Conservation (phyloP, 2,329 filamentous ascomycete genomes). For the Penicillium sclerotiorum region DNA sequence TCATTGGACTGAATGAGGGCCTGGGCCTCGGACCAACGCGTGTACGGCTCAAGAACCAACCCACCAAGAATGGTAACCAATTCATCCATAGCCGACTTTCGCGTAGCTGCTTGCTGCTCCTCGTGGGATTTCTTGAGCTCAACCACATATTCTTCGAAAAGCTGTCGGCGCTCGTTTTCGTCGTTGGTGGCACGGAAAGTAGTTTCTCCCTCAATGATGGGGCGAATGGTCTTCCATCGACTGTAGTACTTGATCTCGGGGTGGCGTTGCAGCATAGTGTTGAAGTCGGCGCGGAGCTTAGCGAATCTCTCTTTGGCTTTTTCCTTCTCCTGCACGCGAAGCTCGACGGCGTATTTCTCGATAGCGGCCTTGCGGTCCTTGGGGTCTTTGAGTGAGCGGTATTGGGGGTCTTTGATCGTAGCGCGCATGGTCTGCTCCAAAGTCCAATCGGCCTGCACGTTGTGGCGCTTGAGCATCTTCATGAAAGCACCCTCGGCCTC, state of each 20-base stretch:
- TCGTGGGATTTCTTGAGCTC: constrained; percentile 79
- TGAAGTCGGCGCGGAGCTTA: constrained; percentile 91
- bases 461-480: constrained; percentile 82
- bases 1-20: constrained; percentile 75
- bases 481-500: constrained; percentile 92
- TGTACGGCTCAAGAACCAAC: constrained; percentile 87
- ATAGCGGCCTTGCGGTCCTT: constrained; percentile 88
- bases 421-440: constrained; percentile 89
- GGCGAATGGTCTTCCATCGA: constrained; percentile 92
- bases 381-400: constrained; percentile 88
- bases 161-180: constrained; percentile 81
- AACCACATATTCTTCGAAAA: constrained; percentile 91
- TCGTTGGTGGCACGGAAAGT: constrained; percentile 90
- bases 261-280: constrained; percentile 92
- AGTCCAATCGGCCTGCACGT: constrained; percentile 86
- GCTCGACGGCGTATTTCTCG: constrained; percentile 90
- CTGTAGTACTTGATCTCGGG: constrained; percentile 97
- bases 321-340: constrained; percentile 90
- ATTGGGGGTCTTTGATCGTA: constrained; percentile 88
- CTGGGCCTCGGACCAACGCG: constrained; percentile 90
- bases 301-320: constrained; percentile 88
- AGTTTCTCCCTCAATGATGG: constrained; percentile 91
- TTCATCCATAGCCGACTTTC: constrained; percentile 82
- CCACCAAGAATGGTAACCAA: constrained; percentile 75
- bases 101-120: constrained; percentile 71